Conservation (phyloP, 306 rosid species). For the Lupinus albus region DNA sequence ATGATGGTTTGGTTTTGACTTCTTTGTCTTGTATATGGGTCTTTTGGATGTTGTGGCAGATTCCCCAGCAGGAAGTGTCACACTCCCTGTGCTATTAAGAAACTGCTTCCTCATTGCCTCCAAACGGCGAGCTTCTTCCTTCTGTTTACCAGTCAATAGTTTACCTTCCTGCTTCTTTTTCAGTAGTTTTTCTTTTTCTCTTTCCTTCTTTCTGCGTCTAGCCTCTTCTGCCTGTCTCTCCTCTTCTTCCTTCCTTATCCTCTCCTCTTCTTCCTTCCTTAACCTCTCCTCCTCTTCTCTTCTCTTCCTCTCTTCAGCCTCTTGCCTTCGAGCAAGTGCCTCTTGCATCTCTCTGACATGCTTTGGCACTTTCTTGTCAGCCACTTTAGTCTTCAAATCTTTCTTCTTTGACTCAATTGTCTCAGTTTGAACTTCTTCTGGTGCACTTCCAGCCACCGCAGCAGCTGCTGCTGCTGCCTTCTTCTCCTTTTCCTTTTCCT, state of each 20-base stretch:
- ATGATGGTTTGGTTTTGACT: slow-evolving; percentile 55
- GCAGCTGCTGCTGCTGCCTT: slow-evolving; percentile 68
- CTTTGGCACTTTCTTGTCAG: slow-evolving; percentile 91
- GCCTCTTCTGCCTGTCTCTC: slow-evolving; percentile 89
- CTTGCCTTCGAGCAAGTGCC: slow-evolving; percentile 82
- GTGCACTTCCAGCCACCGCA: slow-evolving; percentile 58
- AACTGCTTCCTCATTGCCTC: slow-evolving; percentile 87
- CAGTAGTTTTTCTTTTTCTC: slow-evolving; percentile 76
- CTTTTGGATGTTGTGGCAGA: slow-evolving; percentile 62
- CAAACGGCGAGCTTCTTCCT: slow-evolving; percentile 74
- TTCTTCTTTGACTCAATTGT: slow-evolving; percentile 63
- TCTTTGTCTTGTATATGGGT: slow-evolving; percentile 81
- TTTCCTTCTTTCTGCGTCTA: slow-evolving; percentile 78
- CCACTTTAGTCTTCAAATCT: slow-evolving; percentile 68
- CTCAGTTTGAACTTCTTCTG: slow-evolving; percentile 54
- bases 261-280: slow-evolving; percentile 89
- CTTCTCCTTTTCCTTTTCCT: slow-evolving; percentile 78
- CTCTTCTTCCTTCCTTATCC: slow-evolving; percentile 70
- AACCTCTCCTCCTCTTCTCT: slow-evolving; percentile 88
- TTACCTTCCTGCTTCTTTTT: slow-evolving; percentile 77
- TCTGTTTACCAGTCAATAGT: slow-evolving; percentile 73
- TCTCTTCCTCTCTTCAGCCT: slow-evolving; percentile 79
- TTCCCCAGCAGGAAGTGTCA: slow-evolving; percentile 55
- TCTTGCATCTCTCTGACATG: slow-evolving; percentile 99
- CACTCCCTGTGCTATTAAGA: slow-evolving; percentile 59